phyloP scores from a whole-genome alignment of 2,329 filamentous ascomycete species.

The Trichoderma harzianum region DNA sequence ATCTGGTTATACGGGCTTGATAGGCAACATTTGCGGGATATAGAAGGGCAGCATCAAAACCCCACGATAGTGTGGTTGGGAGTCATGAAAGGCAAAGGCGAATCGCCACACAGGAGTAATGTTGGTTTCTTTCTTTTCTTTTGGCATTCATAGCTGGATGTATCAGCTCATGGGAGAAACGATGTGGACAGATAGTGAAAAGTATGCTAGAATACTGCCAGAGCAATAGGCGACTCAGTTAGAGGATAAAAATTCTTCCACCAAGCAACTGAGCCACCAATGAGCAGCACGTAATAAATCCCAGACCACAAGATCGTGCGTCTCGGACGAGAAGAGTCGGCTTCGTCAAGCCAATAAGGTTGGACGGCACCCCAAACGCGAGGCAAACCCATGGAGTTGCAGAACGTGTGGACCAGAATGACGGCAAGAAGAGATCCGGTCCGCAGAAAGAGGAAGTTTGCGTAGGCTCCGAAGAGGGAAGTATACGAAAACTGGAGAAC shows the following conservation, averaged over 20 bases:
- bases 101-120: not conserved
- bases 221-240: conserved; percentile 51
- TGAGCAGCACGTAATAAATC: conserved; percentile 73
- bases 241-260: conserved; percentile 67
- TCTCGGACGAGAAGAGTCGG: conserved; percentile 24
- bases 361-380: conserved; percentile 78
- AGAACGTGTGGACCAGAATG: conserved; percentile 78
- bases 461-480: conserved; percentile 89
- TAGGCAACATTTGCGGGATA: not conserved
- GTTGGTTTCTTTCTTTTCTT: not conserved
- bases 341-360: conserved; percentile 40
- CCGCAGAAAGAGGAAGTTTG: conserved; percentile 81
- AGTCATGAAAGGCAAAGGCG: not conserved
- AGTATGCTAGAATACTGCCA: conserved; percentile 31
- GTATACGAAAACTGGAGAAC: conserved; percentile 87
- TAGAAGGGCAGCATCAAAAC: not conserved
- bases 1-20: not conserved
- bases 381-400: conserved; percentile 88
- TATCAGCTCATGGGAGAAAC: not conserved
- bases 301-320: conserved; percentile 59
- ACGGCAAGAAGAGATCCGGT: conserved; percentile 77
- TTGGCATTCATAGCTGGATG: not conserved
- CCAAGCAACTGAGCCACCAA: conserved; percentile 69
- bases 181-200: not conserved
- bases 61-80: not conserved